Evolutionary conservation across 108 stramenopile genomes (phyloP), one percentile per base, ranked within the genome.

Genomic region (Discostella stelligeroides): DNA sequence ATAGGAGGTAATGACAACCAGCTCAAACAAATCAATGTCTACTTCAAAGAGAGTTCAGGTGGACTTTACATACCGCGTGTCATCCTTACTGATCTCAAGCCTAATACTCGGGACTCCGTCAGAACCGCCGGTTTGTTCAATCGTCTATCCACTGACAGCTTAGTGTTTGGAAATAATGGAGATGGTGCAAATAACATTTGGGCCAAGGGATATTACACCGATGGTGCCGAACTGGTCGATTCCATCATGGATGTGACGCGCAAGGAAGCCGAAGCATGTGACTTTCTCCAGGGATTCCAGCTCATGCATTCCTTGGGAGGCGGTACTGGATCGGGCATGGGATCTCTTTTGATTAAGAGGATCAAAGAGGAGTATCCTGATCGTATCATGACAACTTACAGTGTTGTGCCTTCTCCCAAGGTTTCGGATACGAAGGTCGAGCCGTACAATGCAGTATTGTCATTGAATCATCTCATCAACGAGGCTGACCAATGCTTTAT

Each of bases 141-240:
- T 55, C 73, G 91, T 38, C 91, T 91, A 63, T 75, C 89, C 17
- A 90, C 92, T 30, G 92, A 94, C 70, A 94, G 91, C 84, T 91
- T 90, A 58, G 88, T 94, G 38, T 90, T 88, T 72, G 90, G 92
- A 27, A 86, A 90, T 80, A 87, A 79, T 34, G 89, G 91, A 7
- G 92, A 88, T 21, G 90, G 91, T n/a, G 92, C 92, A 81, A 92
- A 92, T 74, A 86, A 90, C 90, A 90, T 90, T 76, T 90, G 90
- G 71, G n/a, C n/a, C n/a, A n/a, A n/a, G n/a, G n/a, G n/a, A n/a
- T n/a, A n/a, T n/a, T n/a, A n/a, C n/a, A n/a, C n/a, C n/a, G n/a
- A n/a, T n/a, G n/a, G n/a, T n/a, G n/a, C n/a, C n/a, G n/a, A n/a
- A n/a, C n/a, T n/a, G 92, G 83, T 91, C 55, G 92, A 94, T 82